Evolutionary conservation across 345 rosid genomes (phyloP).

Genomic region (Euphorbia pulcherrima): DNA sequence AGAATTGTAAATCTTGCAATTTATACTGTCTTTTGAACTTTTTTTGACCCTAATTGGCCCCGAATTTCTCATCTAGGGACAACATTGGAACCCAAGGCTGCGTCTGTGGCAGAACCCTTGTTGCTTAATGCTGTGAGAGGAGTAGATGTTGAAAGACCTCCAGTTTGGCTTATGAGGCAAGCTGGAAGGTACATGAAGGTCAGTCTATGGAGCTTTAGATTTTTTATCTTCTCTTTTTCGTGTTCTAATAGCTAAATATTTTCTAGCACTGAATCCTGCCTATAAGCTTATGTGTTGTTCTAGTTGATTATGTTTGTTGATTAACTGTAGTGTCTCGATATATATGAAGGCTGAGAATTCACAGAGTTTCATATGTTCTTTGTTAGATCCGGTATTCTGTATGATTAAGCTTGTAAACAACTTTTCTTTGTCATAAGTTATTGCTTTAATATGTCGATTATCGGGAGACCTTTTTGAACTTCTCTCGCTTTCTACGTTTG

Average conservation of each 20-base stretch:
- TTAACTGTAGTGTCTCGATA: too few relatives aligned
- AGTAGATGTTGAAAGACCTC: slow-evolving; percentile 88
- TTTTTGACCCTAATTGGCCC: slow-evolving; percentile 1
- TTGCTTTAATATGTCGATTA: not conserved
- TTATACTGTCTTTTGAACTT: too few relatives aligned
- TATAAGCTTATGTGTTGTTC: not conserved
- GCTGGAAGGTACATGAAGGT: slow-evolving; percentile 99
- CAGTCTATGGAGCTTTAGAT: slow-evolving; percentile 38
- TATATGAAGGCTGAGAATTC: too few relatives aligned
- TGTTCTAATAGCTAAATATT: not conserved
- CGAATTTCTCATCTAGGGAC: slow-evolving; percentile 40
- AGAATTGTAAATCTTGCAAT: not conserved
- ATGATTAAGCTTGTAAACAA: too few relatives aligned
- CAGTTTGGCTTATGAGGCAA: slow-evolving; percentile 99
- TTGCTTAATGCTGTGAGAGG: slow-evolving; percentile 93
- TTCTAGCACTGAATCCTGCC: not conserved
- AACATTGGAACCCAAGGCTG: slow-evolving; percentile 46
- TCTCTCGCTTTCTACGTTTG: not conserved
- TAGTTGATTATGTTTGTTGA: not conserved
- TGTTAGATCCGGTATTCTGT: too few relatives aligned
- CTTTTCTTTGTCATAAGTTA: not conserved
- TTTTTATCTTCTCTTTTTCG: not conserved
- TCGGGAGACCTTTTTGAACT: not conserved
- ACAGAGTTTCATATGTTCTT: too few relatives aligned
- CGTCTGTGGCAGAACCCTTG: slow-evolving; percentile 57